Conservation (phyloP, 352 stramenopile genomes). For the Phytophthora meadii region DNA sequence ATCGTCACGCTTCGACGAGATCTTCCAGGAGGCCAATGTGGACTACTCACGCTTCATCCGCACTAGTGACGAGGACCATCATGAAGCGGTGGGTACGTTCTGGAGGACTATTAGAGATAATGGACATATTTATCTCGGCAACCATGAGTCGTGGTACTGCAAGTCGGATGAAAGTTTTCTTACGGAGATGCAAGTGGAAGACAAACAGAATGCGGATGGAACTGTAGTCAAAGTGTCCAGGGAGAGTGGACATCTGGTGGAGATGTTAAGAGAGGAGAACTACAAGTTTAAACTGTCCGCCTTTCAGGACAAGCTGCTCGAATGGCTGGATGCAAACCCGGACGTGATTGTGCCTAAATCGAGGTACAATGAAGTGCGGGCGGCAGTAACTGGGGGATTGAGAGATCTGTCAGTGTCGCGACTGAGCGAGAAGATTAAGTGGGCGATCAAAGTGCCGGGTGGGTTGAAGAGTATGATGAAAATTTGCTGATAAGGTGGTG, state of each 20-base stretch:
- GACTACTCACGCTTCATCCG: conserved; percentile 97
- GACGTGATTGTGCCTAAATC: conserved; percentile 93
- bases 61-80: conserved; percentile 95
- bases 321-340: conserved; percentile 86
- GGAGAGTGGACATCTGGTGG: conserved; percentile 92
- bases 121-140: conserved; percentile 97
- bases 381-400: conserved; percentile 91
- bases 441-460: conserved; percentile 96
- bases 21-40: conserved; percentile 93
- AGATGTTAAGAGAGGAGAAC: conserved; percentile 97
- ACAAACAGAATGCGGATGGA: conserved; percentile 51
- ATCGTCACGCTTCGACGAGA: conserved; percentile 88
- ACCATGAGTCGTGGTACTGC: conserved; percentile 99
- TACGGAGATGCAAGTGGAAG: conserved; percentile 96
- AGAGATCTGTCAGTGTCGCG: conserved; percentile 97
- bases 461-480: neutral
- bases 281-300: conserved; percentile 98
- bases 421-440: conserved; percentile 94
- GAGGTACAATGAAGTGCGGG: conserved; percentile 92
- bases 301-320: conserved; percentile 93
- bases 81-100: conserved; percentile 89
- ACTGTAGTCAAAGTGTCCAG: conserved; percentile 77
- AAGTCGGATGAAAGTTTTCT: conserved; percentile 99
- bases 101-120: conserved; percentile 93
- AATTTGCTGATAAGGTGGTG: neutral